Evolutionary conservation across 108 stramenopile genomes (phyloP), one percentile per base, ranked within the genome.

Genomic region (Nannochloropsis salina): DNA sequence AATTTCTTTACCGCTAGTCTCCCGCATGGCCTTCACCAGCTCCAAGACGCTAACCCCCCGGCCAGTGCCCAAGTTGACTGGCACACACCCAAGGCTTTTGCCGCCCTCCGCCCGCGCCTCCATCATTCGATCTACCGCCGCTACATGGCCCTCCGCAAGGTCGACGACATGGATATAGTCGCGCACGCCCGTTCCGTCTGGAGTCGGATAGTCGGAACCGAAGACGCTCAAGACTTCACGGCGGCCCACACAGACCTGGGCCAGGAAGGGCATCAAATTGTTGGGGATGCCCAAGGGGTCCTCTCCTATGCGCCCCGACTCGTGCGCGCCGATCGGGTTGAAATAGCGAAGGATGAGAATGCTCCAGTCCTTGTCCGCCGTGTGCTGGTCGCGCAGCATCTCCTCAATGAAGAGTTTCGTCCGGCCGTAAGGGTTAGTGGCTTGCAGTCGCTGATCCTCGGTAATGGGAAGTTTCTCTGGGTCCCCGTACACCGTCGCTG

Each of bases 131-230:
- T 92, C 87, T 43, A 99, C 93, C 15, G 98, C 98, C 9, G 93
- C 90, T n/a, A 96, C 90, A 88, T 99, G 98, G 0, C 97, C 98
- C 61, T 94, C 93, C 1, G 96, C 98, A 83, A 98, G 90, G 90
- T 99, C 99, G 93, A 98, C 94, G 3, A 99, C 99, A 86, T 99
- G 99, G 44, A 99, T 90, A 92, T 98, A 99, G 93, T 99, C 99
- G 42, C 99, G 92, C 9, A 98, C 95, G 5, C 97, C 99, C 0
- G 99, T 99, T 12, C 99, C 99, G 87, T 99, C 99, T 42, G 90
- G 92, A 21, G 98, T 98, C 79, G 92, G 92, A 84, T 98, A 99
- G 90, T 98, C 98, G 84, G 94, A 88, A 15, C 99, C 99, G 89
- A 97, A 99, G n/a, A 99, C 94, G 18, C 93, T 96, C 83, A 99